Conservation (phyloP, 371 early-diverging fungal genomes). For the Mortierella sp. region DNA sequence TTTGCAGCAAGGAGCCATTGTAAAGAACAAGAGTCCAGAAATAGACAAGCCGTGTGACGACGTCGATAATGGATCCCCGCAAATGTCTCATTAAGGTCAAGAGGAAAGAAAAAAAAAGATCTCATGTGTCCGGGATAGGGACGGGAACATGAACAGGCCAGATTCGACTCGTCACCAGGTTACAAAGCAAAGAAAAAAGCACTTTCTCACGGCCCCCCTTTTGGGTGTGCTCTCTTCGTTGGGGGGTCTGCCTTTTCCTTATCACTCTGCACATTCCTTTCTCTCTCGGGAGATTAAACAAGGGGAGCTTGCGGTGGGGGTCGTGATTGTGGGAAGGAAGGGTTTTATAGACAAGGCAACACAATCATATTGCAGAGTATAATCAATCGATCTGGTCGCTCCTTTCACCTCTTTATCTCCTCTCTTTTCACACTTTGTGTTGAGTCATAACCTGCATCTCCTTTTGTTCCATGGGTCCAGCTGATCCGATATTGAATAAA, state of each 20-base stretch:
- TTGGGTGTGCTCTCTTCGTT: background rate
- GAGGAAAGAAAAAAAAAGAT: background rate
- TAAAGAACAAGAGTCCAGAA: constrained; percentile 2
- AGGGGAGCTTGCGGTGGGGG: background rate
- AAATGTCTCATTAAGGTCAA: constrained; percentile 2
- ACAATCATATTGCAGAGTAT: background rate
- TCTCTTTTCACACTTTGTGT: constrained; percentile 1
- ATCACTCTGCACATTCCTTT: background rate
- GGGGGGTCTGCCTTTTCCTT: background rate
- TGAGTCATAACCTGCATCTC: constrained; percentile 3
- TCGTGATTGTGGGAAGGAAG: background rate
- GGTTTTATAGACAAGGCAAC: background rate
- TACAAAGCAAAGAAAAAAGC: background rate
- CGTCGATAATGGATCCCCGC: constrained; percentile 4
- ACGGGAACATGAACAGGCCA: background rate
- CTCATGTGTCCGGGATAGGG: background rate
- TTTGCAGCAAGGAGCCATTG: background rate
- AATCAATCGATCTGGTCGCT: background rate
- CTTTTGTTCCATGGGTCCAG: background rate
- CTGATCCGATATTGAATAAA: background rate
- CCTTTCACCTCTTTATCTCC: background rate
- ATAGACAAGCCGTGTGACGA: constrained; percentile 14
- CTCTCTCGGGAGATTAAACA: background rate
- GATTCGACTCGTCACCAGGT: background rate
- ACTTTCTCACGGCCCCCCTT: constrained; percentile 8